Evolutionary conservation across 2,329 filamentous ascomycete species (phyloP).

Genomic region (Sclerotinia trifoliorum): DNA sequence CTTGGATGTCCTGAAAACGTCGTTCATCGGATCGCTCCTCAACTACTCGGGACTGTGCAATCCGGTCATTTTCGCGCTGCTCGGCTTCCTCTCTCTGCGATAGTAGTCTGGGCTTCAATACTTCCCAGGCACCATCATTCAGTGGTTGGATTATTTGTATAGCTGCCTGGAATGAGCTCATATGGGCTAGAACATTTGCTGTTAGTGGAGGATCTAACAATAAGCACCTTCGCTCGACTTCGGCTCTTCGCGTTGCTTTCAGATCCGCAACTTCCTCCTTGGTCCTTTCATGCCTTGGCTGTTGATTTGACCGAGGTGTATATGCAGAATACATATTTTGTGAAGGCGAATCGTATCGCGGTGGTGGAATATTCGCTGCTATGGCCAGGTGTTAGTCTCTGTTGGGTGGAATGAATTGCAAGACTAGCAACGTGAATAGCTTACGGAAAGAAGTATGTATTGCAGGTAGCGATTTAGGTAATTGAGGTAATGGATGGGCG

Average conservation of each 20-base stretch:
- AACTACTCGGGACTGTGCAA: slow-evolving; percentile 38
- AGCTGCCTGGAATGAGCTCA: slow-evolving; percentile 72
- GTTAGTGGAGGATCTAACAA: slow-evolving; percentile 64
- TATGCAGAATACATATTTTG: slow-evolving; percentile 35
- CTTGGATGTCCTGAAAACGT: slow-evolving; percentile 37
- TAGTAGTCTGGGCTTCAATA: slow-evolving; percentile 65
- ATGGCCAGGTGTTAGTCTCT: slow-evolving; percentile 19
- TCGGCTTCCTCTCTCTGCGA: slow-evolving; percentile 66
- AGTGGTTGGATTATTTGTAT: slow-evolving; percentile 67
- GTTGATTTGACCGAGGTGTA: slow-evolving; percentile 32
- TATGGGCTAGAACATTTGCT: slow-evolving; percentile 62
- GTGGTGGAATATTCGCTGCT: slow-evolving; percentile 32
- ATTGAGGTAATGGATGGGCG: slow-evolving; percentile 19
- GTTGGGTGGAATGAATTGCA: background rate
- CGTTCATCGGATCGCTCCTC: slow-evolving; percentile 43
- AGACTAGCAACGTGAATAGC: background rate
- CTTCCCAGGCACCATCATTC: slow-evolving; percentile 67
- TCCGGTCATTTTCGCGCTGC: slow-evolving; percentile 49
- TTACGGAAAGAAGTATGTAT: slow-evolving; percentile 26
- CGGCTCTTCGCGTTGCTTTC: slow-evolving; percentile 61
- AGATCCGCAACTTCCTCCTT: slow-evolving; percentile 62
- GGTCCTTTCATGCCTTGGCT: slow-evolving; percentile 50
- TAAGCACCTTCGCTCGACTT: slow-evolving; percentile 70
- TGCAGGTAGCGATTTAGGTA: slow-evolving; percentile 21
- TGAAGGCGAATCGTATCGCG: slow-evolving; percentile 38